phyloP scores from a whole-genome alignment of 1,284 basidiomycete species.

The Veloboletus limbatus region DNA sequence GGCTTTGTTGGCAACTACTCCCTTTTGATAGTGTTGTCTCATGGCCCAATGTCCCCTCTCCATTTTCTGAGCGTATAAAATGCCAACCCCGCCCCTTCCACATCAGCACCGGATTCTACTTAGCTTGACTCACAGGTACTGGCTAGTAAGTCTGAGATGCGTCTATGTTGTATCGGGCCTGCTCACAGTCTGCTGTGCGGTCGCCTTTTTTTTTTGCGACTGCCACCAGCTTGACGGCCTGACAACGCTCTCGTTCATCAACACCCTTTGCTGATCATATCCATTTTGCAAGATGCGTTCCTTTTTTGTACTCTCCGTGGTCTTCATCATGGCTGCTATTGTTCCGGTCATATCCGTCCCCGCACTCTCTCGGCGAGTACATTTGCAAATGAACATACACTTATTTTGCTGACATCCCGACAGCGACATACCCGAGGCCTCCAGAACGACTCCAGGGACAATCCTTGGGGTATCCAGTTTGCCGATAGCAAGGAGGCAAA shows the following conservation, averaged over 20 bases:
- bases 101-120: conserved; percentile 13
- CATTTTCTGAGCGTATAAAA: conserved; percentile 7
- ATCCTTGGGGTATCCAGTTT: no score
- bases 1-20: no score
- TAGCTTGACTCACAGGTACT: conserved; percentile 19
- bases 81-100: neutral
- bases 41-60: no score
- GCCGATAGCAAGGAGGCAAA: no score
- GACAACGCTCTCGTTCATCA: neutral
- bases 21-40: neutral
- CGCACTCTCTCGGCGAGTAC: conserved; percentile 1
- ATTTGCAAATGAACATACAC: neutral
- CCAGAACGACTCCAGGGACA: no score
- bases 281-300: neutral
- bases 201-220: neutral
- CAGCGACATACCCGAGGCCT: no score
- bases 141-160: conserved; percentile 20
- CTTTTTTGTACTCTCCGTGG: neutral
- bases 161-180: neutral
- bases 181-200: neutral
- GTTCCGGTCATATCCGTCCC: conserved; percentile 8
- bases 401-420: neutral
- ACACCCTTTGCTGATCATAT: neutral
- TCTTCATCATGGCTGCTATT: neutral
- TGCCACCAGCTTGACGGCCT: neutral